These are phyloP conservation scores for Tieghemostelium lacteum DNA, from an alignment of 78 protist genomes.

Conservation along the genomic window DNA sequence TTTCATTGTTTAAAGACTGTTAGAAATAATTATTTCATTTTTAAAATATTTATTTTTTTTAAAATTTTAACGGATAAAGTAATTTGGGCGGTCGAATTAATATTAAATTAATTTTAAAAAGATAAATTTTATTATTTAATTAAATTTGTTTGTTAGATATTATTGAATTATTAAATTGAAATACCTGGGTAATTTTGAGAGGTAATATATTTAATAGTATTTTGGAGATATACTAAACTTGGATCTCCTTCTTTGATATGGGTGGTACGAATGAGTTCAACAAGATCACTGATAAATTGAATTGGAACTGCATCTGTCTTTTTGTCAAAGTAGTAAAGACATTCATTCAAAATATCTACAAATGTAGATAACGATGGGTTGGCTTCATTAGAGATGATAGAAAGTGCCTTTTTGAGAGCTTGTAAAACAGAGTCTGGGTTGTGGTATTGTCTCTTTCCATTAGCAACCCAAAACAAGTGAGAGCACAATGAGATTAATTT, in stretches of 20 bases:
- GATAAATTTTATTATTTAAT: too few relatives aligned
- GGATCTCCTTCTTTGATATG: constrained; percentile 67
- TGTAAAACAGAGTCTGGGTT: constrained; percentile 68
- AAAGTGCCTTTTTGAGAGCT: constrained; percentile 50
- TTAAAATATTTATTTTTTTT: too few relatives aligned
- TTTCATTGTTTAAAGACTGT: too few relatives aligned
- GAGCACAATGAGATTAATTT: constrained; percentile 84
- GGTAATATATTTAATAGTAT: constrained; percentile 57
- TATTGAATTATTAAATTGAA: not conserved
- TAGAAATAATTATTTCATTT: too few relatives aligned
- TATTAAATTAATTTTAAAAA: too few relatives aligned
- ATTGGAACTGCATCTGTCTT: constrained; percentile 64
- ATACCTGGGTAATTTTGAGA: constrained; percentile 49
- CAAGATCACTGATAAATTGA: constrained; percentile 65
- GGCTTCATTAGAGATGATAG: constrained; percentile 51
- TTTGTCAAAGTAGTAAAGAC: constrained; percentile 87
- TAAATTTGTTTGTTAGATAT: too few relatives aligned
- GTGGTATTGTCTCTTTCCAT: constrained; percentile 47
- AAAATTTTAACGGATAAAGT: too few relatives aligned
- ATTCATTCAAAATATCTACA: constrained; percentile 92
- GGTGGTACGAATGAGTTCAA: constrained; percentile 70
- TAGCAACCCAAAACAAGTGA: constrained; percentile 91
- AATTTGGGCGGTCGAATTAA: too few relatives aligned
- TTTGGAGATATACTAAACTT: constrained; percentile 49
- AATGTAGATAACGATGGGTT: constrained; percentile 78